Evolutionary conservation across 2,329 filamentous ascomycete genomes (phyloP).

Genomic region (Colletotrichum gigasporum): DNA sequence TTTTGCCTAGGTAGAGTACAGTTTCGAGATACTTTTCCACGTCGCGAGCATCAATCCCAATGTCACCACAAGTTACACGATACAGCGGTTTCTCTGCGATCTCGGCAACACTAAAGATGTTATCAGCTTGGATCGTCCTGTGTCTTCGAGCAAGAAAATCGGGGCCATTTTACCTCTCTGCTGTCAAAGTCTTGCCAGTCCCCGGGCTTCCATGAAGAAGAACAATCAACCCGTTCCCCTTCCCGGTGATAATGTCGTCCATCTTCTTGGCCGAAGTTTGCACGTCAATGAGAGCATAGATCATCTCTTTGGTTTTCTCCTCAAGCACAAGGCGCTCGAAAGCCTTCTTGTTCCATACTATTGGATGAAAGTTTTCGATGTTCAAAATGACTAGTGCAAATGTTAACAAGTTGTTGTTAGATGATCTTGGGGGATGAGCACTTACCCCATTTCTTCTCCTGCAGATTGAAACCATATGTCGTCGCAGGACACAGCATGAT

Average conservation of each 20-base stretch:
- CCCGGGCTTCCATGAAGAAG: conserved; percentile 46
- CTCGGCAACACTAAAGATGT: conserved; percentile 40
- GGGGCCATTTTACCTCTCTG: no score
- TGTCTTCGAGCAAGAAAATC: no score
- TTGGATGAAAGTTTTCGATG: not conserved
- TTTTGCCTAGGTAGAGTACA: conserved; percentile 41
- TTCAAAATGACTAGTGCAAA: not conserved
- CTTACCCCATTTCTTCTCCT: conserved; percentile 8
- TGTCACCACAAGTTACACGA: conserved; percentile 47
- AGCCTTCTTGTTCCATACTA: conserved; percentile 30
- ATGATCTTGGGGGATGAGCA: not conserved
- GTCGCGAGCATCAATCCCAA: conserved; percentile 40
- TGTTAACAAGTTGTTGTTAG: not conserved
- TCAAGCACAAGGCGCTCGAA: conserved; percentile 33
- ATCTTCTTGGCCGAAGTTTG: conserved; percentile 34
- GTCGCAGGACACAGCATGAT: not conserved
- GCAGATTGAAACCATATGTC: not conserved
- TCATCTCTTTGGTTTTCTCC: conserved; percentile 38
- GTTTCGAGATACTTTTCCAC: conserved; percentile 44
- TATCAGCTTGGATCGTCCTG: no score
- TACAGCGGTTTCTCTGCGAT: conserved; percentile 45
- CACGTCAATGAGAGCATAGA: conserved; percentile 39
- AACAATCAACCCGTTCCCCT: conserved; percentile 46
- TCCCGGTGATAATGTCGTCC: conserved; percentile 44
- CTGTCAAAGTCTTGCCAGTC: conserved; percentile 48